Evolutionary conservation across 2,329 filamentous ascomycete genomes (phyloP), one percentile per base, ranked within the genome.

Genomic region (Aureobasidium namibiae): DNA sequence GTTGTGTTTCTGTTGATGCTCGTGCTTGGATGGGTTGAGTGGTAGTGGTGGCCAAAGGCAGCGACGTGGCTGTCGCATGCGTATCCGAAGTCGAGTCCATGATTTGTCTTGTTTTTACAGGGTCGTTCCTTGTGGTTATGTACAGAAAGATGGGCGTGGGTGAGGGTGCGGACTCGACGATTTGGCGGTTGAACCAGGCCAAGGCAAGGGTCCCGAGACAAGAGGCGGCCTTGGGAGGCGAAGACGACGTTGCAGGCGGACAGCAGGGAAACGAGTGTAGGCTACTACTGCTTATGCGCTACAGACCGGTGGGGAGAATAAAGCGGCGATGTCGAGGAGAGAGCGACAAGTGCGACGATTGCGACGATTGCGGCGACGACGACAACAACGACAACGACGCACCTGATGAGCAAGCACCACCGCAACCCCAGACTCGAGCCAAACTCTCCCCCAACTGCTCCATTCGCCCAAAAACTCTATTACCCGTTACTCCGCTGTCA

Each of bases 401-500:
- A 50, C 21, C 38, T 31, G 23, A 52, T 49, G 45, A 33, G 29
- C 16, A 34, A n/a, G n/a, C 3, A 49, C 31, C 14, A 7, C 48
- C 33, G 34, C 38, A 38, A 52, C 48, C 48, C 48, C 48, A 52
- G 48, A 52, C 48, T 52, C 48, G 23, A 38, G 33, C 48, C 48
- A 49, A 29, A 16, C 42, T 18, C n/a, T 41, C 38, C 38, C 23
- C 21, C 42, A 9, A 18, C 42, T 49, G 46, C 26, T 49, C 46
- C 46, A 24, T 49, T 4, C 11, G 8, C 29, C 44, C 44, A 31
- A 26, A 52, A 52, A n/a, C 33, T 52, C 34, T 52, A 52, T 33
- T 34, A 11, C 5, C 5, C 11, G 9, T 24, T 36, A n/a, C n/a
- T 16, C 21, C 8, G 18, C 23, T n/a, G 9, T 36, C 31, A 36